Evolutionary conservation across 2,329 filamentous ascomycete species (phyloP), one percentile per base, ranked within the genome.

Genomic region (Penicillium sp.): DNA sequence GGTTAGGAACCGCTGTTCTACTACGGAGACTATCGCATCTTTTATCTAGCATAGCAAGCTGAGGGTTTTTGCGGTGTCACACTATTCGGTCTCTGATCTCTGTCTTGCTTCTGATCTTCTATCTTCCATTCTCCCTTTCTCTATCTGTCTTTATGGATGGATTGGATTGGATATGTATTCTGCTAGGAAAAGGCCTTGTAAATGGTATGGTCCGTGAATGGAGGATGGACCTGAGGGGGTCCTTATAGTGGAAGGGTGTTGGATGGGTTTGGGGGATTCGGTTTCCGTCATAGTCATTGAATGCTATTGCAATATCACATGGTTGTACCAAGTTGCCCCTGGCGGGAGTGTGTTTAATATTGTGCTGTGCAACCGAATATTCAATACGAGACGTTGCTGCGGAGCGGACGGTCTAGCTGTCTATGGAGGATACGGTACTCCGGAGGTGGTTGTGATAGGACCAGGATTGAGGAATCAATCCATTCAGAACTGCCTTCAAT

Each of bases 41-140:
- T 59, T 65, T 62, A 62, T 65, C 65, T 70, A 73, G 73, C 73
- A 76, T 76, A 75, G 73, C 73, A 73, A 75, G 73, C 70, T 72
- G 63, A 69, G 59, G 73, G 57, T 61, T 66, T 8, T 59, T 58
- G 59, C 57, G 61, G 61, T 66, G 58, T 63, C 57, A 50, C 52
- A 55, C 60, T 57, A 60, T 64, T 41, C 59, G 52, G 60, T 58
- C 50, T 64, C 64, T 62, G 64, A 63, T 64, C 20, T 64, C 41
- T 61, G 58, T 65, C 57, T 55, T 57, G 49, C 48, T 42, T 55
- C 37, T 51, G 47, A 52, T 42, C 28, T 35, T 45, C 47, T 58
- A 35, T 49, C 39, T 55, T 39, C 25, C 43, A n/a, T 35, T 38
- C 15, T 28, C 14, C 35, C 17, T 11, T 35, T 28, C 28, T 38